Base-by-base conservation (phyloP, 139 green algal genomes). In the Desmodesmus armatus region DNA sequence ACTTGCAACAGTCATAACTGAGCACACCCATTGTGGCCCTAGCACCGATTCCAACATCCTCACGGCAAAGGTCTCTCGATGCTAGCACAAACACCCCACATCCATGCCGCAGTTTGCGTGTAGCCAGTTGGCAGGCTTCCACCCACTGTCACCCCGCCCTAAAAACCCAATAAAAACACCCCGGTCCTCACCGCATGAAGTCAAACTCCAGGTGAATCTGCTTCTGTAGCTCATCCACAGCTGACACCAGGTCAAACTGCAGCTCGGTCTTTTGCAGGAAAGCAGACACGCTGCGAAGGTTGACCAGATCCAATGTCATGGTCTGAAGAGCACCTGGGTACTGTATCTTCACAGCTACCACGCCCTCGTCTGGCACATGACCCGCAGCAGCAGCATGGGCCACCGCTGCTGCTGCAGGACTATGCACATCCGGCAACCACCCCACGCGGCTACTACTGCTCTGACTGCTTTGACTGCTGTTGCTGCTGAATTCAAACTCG, bases 121-220 rank as follows among this genome's bases (percentile, higher is more conserved):
- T 55, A 21, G 9, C 47, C 47, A 55, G 47, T 55, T 55, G 47
- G n/a, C n/a, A n/a, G n/a, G n/a, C n/a, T n/a, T n/a, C n/a, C n/a
- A n/a, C n/a, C n/a, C n/a, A n/a, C n/a, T n/a, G n/a, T n/a, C n/a
- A n/a, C n/a, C n/a, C n/a, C n/a, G n/a, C n/a, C n/a, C n/a, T n/a
- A n/a, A n/a, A n/a, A n/a, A n/a, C n/a, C n/a, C n/a, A n/a, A n/a
- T n/a, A n/a, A n/a, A n/a, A n/a, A n/a, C n/a, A n/a, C n/a, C n/a
- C n/a, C n/a, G n/a, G n/a, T n/a, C 47, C 88, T 21, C 79, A 91
- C 89, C 91, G 86, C 23, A 79, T 84, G 79, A 98, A 98, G 82
- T 98, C 95, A 88, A 98, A 98, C 89, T 98, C 96, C 35, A 98
- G 88, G 44, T 85, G 81, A 55, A 98, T 95, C 87, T 98, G 95